phyloP scores from a whole-genome alignment of 371 early-diverging fungal species.

The Dinochytrium kinnereticum region DNA sequence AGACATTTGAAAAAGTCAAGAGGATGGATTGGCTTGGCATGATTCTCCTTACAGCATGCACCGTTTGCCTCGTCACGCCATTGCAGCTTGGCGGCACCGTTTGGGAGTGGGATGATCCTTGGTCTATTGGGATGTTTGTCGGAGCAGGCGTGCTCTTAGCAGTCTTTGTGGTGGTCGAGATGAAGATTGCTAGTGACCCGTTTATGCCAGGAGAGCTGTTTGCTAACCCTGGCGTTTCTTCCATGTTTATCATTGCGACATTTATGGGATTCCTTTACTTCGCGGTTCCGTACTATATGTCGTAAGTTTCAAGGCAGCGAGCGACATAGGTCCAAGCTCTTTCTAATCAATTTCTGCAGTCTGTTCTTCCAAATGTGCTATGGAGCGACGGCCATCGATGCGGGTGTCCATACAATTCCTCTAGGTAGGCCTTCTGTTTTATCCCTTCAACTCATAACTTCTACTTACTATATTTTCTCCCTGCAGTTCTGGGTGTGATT shows the following conservation, averaged over 20 bases:
- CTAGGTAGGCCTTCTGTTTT: slow-evolving; percentile 31
- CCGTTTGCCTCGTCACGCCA: slow-evolving; percentile 42
- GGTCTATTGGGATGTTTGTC: slow-evolving; percentile 42
- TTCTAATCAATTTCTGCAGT: too few relatives aligned
- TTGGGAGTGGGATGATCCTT: slow-evolving; percentile 47
- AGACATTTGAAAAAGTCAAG: slow-evolving; percentile 56
- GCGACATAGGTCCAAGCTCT: too few relatives aligned
- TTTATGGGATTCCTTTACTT: slow-evolving; percentile 34
- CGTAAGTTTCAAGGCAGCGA: too few relatives aligned
- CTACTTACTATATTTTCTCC: slow-evolving; percentile 77
- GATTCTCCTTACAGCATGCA: slow-evolving; percentile 24
- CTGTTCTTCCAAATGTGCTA: slow-evolving; percentile 72
- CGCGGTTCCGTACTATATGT: slow-evolving; percentile 58
- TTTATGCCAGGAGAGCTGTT: slow-evolving; percentile 19
- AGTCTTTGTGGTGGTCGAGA: slow-evolving; percentile 16
- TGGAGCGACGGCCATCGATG: slow-evolving; percentile 57
- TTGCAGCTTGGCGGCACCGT: slow-evolving; percentile 44
- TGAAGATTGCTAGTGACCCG: slow-evolving; percentile 21
- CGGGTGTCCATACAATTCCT: slow-evolving; percentile 59
- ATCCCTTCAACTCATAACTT: slow-evolving; percentile 60
- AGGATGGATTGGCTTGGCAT: slow-evolving; percentile 61
- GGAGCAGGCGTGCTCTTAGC: slow-evolving; percentile 8
- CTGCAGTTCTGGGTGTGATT: slow-evolving; percentile 57
- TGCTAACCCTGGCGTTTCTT: not conserved
- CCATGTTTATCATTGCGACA: slow-evolving; percentile 11